These are phyloP conservation scores for Suillus plorans DNA, from an alignment of 768 basidiomycete genomes.

Conservation along the genomic window DNA sequence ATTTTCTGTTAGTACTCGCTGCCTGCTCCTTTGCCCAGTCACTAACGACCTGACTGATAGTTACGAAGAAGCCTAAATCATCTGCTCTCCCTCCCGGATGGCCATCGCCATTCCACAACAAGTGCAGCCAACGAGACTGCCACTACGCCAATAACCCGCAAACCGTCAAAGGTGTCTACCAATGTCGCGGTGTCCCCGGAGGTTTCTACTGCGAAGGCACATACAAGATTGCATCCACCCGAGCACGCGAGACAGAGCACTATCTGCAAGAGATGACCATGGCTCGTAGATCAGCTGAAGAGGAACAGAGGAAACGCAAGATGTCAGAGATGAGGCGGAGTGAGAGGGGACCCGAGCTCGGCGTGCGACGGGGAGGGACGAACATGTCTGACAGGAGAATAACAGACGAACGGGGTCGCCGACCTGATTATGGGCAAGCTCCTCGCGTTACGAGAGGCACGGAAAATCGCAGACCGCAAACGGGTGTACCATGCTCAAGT, in stretches of 20 bases:
- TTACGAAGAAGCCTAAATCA: constrained; percentile 30
- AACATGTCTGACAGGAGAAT: constrained; percentile 12
- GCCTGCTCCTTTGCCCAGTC: neutral
- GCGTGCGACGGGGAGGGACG: constrained; percentile 13
- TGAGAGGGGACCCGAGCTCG: constrained; percentile 26
- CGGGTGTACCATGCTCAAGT: constrained; percentile 7
- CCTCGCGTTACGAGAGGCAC: constrained; percentile 15
- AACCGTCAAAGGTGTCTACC: constrained; percentile 30
- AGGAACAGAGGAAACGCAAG: constrained; percentile 30
- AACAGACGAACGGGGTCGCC: constrained; percentile 9
- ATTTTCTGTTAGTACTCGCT: constrained; percentile 26
- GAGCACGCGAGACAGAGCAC: constrained; percentile 32
- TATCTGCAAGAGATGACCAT: constrained; percentile 28
- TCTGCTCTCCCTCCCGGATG: constrained; percentile 30
- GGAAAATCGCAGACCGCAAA: constrained; percentile 20
- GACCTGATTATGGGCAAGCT: constrained; percentile 8
- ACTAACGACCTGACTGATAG: constrained; percentile 14
- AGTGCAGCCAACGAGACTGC: constrained; percentile 34
- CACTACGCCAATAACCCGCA: constrained; percentile 31
- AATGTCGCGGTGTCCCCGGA: constrained; percentile 33
- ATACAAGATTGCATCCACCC: constrained; percentile 33
- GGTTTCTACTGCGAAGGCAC: constrained; percentile 36
- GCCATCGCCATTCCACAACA: constrained; percentile 39
- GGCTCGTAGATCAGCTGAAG: constrained; percentile 24
- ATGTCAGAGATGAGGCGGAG: constrained; percentile 24